phyloP scores from a whole-genome alignment of 164 flowering plant species.

The Santalum album region DNA sequence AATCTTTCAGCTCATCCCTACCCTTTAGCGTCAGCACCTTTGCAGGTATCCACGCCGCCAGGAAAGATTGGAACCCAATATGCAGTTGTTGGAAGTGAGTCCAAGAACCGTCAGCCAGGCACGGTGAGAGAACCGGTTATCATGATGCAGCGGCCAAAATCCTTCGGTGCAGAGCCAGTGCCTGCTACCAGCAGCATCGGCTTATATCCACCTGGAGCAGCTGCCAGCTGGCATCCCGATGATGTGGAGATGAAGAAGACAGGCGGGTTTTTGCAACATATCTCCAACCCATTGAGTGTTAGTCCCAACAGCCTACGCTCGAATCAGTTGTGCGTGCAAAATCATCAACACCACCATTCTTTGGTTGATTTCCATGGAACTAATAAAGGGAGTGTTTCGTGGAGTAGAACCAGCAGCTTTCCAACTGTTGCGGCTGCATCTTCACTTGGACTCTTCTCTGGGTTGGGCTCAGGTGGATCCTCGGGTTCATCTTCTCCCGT shows the following conservation, averaged over 20 bases:
- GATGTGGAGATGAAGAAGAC: conserved; percentile 36
- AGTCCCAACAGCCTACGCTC: conserved; percentile 20
- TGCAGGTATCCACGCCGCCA: conserved; percentile 34
- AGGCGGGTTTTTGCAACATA: conserved; percentile 19
- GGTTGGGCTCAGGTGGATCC: conserved; percentile 36
- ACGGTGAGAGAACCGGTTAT: conserved; percentile 54
- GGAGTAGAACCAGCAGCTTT: conserved; percentile 12
- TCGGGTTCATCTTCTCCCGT: conserved; percentile 51
- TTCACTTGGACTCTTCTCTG: conserved; percentile 63
- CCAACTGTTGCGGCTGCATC: not conserved
- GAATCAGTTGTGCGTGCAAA: conserved; percentile 36
- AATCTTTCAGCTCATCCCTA: conserved; percentile 32
- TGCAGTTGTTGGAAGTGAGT: conserved; percentile 33
- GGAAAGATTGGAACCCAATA: conserved; percentile 32
- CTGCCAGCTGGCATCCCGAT: conserved; percentile 42
- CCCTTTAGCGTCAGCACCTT: conserved; percentile 28
- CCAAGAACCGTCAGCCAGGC: conserved; percentile 33
- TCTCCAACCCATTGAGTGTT: conserved; percentile 22
- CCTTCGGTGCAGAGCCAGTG: conserved; percentile 32
- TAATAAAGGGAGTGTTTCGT: conserved; percentile 15
- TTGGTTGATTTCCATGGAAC: conserved; percentile 19
- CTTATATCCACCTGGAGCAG: conserved; percentile 32
- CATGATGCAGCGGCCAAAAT: conserved; percentile 73
- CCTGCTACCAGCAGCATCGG: conserved; percentile 23
- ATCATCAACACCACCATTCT: conserved; percentile 18